A percentile compares a stretch with the other conserved stretches of the same genome.
These are phyloP conservation scores for Ophiorrhiza pumila DNA, from an alignment of 257 asterid species.

Conservation along the genomic window DNA sequence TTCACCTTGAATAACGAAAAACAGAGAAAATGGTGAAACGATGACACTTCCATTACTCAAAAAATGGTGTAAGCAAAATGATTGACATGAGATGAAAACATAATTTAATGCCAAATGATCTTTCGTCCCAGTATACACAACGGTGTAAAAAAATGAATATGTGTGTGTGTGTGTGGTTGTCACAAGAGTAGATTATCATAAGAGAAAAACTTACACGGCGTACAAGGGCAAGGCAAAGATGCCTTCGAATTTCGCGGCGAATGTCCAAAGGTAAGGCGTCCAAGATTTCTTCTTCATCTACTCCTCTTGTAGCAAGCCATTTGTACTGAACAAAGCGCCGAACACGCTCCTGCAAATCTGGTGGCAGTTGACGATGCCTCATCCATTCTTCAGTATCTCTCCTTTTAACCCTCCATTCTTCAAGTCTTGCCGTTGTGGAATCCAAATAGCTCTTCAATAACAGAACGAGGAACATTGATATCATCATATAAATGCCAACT, in stretches of 20 bases:
- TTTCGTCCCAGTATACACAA: too few relatives aligned
- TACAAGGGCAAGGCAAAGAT: slow-evolving; percentile 82
- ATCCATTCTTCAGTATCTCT: slow-evolving; percentile 96
- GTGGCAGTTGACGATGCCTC: slow-evolving; percentile 87
- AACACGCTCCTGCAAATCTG: slow-evolving; percentile 69
- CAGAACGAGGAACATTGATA: slow-evolving; percentile 4
- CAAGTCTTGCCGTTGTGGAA: slow-evolving; percentile 81
- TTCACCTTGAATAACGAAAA: too few relatives aligned
- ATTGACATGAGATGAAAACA: too few relatives aligned
- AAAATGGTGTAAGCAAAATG: too few relatives aligned
- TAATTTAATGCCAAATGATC: too few relatives aligned
- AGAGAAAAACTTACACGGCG: slow-evolving; percentile 63
- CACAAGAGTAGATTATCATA: background rate
- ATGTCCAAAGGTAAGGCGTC: slow-evolving; percentile 69
- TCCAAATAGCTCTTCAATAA: slow-evolving; percentile 66
- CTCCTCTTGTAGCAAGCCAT: slow-evolving; percentile 90
- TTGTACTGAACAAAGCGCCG: slow-evolving; percentile 74
- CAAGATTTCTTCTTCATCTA: slow-evolving; percentile 69
- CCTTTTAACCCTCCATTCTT: slow-evolving; percentile 82
- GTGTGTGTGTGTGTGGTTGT: background rate
- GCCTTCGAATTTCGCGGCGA: slow-evolving; percentile 72
- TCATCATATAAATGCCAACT: background rate
- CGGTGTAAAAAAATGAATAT: too few relatives aligned
- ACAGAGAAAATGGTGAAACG: too few relatives aligned
- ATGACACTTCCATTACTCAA: too few relatives aligned